Evolutionary conservation across 257 asterid species (phyloP).

Genomic region (Jacaranda mimosifolia): DNA sequence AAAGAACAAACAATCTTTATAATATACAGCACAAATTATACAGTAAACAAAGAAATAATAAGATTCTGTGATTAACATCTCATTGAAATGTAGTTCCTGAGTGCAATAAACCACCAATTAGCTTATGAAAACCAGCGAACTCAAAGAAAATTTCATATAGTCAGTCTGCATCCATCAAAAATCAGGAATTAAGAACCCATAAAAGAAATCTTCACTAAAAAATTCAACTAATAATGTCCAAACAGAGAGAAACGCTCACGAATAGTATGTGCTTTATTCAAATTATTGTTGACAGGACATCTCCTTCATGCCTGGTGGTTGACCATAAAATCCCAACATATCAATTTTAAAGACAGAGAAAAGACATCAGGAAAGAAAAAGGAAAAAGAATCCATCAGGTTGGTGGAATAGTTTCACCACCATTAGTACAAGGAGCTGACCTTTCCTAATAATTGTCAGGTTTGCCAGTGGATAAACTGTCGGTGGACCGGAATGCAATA

Average conservation of each 20-base stretch:
- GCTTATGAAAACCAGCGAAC: not conserved
- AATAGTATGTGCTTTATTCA: not conserved
- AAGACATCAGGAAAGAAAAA: slow-evolving; percentile 24
- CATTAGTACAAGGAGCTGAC: slow-evolving; percentile 25
- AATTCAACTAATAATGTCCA: not conserved
- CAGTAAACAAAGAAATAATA: slow-evolving; percentile 13
- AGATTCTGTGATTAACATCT: not conserved
- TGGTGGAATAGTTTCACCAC: slow-evolving; percentile 41
- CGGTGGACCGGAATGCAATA: slow-evolving; percentile 25
- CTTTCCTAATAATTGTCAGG: slow-evolving; percentile 35
- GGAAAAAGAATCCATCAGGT: slow-evolving; percentile 17
- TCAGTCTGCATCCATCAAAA: not conserved
- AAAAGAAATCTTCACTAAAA: not conserved
- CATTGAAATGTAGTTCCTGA: not conserved
- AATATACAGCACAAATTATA: not conserved
- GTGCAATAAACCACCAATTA: not conserved
- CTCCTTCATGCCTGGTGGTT: slow-evolving; percentile 8
- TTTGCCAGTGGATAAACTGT: slow-evolving; percentile 26
- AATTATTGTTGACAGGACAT: slow-evolving; percentile 12
- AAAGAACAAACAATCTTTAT: not conserved
- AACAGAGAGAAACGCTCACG: not conserved
- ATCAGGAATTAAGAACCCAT: not conserved
- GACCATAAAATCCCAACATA: slow-evolving; percentile 2
- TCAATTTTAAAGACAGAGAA: not conserved
- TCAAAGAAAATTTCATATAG: not conserved